A percentile compares a stretch with the other conserved stretches of the same genome.
These are phyloP conservation scores for Meyerozyma guilliermondii DNA, from an alignment of 1,139 yeast species.

Conservation along the genomic window DNA sequence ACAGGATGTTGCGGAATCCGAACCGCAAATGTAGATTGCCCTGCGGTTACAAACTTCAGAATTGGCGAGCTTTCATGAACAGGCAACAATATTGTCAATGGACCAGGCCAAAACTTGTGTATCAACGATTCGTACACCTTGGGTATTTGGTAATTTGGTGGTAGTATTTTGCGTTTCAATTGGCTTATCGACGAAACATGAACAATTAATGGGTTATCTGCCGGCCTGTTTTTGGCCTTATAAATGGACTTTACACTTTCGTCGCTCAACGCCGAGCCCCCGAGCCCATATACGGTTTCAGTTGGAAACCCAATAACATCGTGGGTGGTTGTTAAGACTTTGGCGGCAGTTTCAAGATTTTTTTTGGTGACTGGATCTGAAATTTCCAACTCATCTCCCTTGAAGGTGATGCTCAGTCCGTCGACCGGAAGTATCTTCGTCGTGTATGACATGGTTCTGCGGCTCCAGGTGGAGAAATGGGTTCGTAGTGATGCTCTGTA, in stretches of 20 bases:
- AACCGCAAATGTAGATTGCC: conserved; percentile 86
- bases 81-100: conserved; percentile 81
- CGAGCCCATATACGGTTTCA: conserved; percentile 94
- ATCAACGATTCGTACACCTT: conserved; percentile 57
- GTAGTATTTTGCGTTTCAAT: conserved; percentile 51
- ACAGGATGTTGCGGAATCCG: conserved; percentile 83
- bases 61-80: conserved; percentile 47
- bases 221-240: conserved; percentile 85
- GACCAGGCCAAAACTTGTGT: conserved; percentile 89
- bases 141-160: conserved; percentile 53
- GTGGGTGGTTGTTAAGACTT: conserved; percentile 42
- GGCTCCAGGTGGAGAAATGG: background rate
- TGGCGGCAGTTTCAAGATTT: conserved; percentile 55
- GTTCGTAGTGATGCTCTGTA: background rate
- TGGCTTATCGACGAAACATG: conserved; percentile 81
- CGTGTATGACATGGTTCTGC: conserved; percentile 11
- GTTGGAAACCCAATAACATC: conserved; percentile 90
- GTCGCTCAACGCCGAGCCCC: conserved; percentile 77
- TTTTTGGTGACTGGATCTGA: conserved; percentile 44
- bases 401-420: conserved; percentile 23
- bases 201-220: conserved; percentile 89
- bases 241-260: conserved; percentile 74
- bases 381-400: conserved; percentile 22
- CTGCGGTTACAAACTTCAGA: conserved; percentile 75
- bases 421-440: conserved; percentile 33